These are phyloP conservation scores for Oryza rufipogon DNA, from an alignment of 176 grass and related monocot genomes.

Conservation along the genomic window DNA sequence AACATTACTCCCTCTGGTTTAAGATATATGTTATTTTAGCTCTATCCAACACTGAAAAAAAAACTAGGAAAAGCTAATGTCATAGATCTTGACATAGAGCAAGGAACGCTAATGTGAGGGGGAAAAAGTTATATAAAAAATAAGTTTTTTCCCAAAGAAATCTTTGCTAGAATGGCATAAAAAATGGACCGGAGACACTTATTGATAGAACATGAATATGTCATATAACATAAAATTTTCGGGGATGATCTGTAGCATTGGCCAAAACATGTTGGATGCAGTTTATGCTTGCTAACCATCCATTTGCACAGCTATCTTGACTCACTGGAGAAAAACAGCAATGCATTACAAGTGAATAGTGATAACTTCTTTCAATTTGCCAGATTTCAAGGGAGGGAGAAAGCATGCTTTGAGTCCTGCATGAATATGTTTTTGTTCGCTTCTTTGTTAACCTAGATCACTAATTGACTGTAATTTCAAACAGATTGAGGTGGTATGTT, in stretches of 20 bases:
- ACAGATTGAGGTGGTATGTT: conserved; percentile 2
- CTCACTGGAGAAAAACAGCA: conserved; percentile 7
- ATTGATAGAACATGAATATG: neutral
- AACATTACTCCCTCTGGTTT: conserved; percentile 19
- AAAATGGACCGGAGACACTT: conserved; percentile 7
- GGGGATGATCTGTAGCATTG: neutral
- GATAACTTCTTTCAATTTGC: neutral
- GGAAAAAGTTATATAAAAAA: neutral
- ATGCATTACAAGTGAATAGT: neutral
- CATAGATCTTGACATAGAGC: neutral
- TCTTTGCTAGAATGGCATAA: neutral
- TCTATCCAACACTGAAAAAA: neutral
- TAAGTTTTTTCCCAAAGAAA: neutral
- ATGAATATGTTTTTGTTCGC: neutral
- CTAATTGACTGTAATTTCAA: neutral
- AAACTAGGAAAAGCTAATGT: neutral
- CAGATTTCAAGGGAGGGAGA: too few species aligned
- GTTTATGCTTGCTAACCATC: conserved; percentile 4
- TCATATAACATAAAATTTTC: conserved; percentile 8
- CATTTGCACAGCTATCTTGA: neutral
- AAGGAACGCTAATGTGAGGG: conserved; percentile 1
- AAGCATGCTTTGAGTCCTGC: neutral
- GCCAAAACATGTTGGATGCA: neutral
- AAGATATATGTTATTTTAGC: conserved; percentile 35
- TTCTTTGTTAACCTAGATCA: neutral